Conservation (phyloP, 2,329 filamentous ascomycete species). For the Aspergillus persii region DNA sequence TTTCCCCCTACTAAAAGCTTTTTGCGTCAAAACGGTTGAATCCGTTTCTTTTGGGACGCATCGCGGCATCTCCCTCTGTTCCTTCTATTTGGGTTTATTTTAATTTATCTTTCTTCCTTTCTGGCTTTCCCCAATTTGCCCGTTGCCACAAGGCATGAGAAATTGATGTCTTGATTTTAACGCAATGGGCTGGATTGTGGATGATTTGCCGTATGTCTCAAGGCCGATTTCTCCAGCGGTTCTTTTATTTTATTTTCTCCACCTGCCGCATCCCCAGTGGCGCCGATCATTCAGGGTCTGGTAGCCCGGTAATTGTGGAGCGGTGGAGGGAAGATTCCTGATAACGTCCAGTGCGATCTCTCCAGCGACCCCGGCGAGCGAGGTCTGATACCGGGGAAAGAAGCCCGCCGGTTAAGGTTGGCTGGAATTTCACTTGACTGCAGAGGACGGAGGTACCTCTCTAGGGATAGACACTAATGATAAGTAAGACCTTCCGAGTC, state of each 20-base stretch:
- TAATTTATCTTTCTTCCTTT: too few relatives aligned
- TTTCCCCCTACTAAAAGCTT: neutral
- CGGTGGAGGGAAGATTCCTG: neutral
- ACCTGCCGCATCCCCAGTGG: conserved; percentile 17
- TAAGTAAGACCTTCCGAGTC: too few relatives aligned
- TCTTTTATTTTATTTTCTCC: conserved; percentile 4
- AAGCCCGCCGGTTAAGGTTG: conserved; percentile 16
- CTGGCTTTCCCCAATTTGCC: too few relatives aligned
- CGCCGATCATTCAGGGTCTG: conserved; percentile 21
- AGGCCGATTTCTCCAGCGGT: neutral
- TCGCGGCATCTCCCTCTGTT: too few relatives aligned
- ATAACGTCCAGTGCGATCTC: conserved; percentile 7
- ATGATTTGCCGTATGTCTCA: conserved; percentile 14
- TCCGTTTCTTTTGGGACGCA: too few relatives aligned
- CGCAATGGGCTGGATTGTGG: neutral
- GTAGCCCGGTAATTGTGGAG: conserved; percentile 10
- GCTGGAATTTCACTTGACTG: neutral
- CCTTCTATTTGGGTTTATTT: neutral
- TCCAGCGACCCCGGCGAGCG: neutral
- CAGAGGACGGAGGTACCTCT: neutral
- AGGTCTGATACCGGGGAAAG: conserved; percentile 7
- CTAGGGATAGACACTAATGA: neutral
- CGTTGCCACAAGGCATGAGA: too few relatives aligned
- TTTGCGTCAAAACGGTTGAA: neutral
- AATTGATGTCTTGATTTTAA: neutral